Evolutionary conservation across 2,329 filamentous ascomycete genomes (phyloP).

Genomic region (Diplodia seriata): DNA sequence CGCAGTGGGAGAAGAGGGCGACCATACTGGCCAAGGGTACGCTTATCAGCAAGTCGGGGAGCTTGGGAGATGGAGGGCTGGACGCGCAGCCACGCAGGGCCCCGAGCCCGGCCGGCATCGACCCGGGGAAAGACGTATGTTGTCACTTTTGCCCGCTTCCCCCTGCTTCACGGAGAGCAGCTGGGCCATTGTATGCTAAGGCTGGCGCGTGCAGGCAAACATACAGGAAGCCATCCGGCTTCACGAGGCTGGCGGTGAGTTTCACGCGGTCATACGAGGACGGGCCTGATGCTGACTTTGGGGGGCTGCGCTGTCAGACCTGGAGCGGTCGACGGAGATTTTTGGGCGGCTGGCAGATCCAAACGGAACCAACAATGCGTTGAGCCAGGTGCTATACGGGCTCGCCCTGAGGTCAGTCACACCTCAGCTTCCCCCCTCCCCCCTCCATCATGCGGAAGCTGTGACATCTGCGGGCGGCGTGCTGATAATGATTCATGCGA

Average conservation of each 20-base stretch:
- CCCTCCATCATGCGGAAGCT: neutral
- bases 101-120: slow-evolving; percentile 47
- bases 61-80: slow-evolving; percentile 8
- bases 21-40: slow-evolving; percentile 78
- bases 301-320: slow-evolving; percentile 54
- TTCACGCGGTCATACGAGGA: slow-evolving; percentile 20
- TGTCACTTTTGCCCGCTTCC: neutral
- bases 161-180: neutral
- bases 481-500: slow-evolving; percentile 20
- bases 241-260: slow-evolving; percentile 76
- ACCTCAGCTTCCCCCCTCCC: neutral
- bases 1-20: slow-evolving; percentile 89
- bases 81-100: slow-evolving; percentile 34
- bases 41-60: slow-evolving; percentile 46
- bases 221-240: slow-evolving; percentile 96
- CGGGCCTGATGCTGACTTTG: slow-evolving; percentile 33
- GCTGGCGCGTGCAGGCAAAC: slow-evolving; percentile 54
- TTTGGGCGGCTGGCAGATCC: slow-evolving; percentile 86
- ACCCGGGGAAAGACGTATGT: slow-evolving; percentile 50
- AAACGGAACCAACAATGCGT: slow-evolving; percentile 83
- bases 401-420: slow-evolving; percentile 78
- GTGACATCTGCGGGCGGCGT: slow-evolving; percentile 14
- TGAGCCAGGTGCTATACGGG: slow-evolving; percentile 95
- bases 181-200: slow-evolving; percentile 23
- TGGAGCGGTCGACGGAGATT: slow-evolving; percentile 80